These are phyloP conservation scores for Lasiosphaeriaceae sp. DNA, from an alignment of 495 filamentous ascomycete species.

Conservation along the genomic window DNA sequence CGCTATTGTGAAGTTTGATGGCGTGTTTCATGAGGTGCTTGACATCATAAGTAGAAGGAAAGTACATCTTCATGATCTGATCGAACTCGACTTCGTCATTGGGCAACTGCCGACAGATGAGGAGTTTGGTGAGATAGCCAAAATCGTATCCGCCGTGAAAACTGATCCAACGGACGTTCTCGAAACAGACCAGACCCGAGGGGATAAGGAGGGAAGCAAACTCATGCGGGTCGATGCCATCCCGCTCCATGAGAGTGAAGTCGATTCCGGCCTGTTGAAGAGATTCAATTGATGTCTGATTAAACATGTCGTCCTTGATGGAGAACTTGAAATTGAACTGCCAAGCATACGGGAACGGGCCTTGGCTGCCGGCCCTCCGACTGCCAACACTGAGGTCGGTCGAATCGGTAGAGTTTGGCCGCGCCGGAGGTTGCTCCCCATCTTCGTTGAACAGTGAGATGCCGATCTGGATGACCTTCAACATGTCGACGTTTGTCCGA, in stretches of 20 bases:
- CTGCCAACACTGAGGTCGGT: conserved; percentile 39
- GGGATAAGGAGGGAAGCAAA: conserved; percentile 87
- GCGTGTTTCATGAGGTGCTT: conserved; percentile 89
- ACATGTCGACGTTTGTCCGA: conserved; percentile 91
- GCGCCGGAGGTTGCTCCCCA: conserved; percentile 75
- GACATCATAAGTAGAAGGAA: conserved; percentile 89
- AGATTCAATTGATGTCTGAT: conserved; percentile 85
- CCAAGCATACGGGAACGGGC: conserved; percentile 83
- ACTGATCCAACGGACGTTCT: conserved; percentile 90
- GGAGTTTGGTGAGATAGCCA: conserved; percentile 91
- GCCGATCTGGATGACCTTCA: conserved; percentile 95
- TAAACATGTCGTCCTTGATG: conserved; percentile 92
- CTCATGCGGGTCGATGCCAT: conserved; percentile 86
- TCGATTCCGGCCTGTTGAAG: conserved; percentile 84
- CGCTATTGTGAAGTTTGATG: conserved; percentile 58
- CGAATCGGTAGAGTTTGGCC: conserved; percentile 52
- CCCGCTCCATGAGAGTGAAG: conserved; percentile 71
- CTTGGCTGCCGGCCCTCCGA: conserved; percentile 44
- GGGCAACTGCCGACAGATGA: conserved; percentile 73
- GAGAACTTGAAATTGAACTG: conserved; percentile 99
- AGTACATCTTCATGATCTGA: conserved; percentile 78
- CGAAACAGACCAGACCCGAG: conserved; percentile 83
- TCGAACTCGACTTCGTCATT: conserved; percentile 86
- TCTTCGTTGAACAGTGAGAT: conserved; percentile 86
- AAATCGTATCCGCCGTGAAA: conserved; percentile 99